Conservation (phyloP, 2,329 filamentous ascomycete genomes). For the Cercospora zeina region DNA sequence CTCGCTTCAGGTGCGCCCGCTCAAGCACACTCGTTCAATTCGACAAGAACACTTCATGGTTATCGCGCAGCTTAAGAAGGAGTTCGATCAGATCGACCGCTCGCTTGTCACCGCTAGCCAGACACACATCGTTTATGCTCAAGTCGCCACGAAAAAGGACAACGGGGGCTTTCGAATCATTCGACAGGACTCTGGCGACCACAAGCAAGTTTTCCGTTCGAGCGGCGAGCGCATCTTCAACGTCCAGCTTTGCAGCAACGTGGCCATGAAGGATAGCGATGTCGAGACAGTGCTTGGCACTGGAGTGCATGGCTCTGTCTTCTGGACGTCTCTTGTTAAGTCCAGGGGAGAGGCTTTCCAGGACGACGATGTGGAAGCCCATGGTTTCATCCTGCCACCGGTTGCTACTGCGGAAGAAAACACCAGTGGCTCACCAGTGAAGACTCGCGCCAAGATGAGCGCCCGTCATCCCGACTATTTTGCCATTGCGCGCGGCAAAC, state of each 20-base stretch:
- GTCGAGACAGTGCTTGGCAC: conserved; percentile 87
- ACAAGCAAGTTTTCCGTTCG: conserved; percentile 87
- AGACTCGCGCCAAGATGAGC: conserved; percentile 90
- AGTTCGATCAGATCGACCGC: conserved; percentile 95
- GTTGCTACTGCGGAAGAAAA: conserved; percentile 85
- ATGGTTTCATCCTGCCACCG: conserved; percentile 86
- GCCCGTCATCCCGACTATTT: conserved; percentile 90
- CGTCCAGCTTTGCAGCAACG: conserved; percentile 73
- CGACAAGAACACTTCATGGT: conserved; percentile 82
- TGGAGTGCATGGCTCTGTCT: conserved; percentile 92
- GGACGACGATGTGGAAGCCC: conserved; percentile 74
- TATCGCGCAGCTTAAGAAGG: conserved; percentile 92
- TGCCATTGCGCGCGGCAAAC: conserved; percentile 91
- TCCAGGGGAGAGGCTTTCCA: conserved; percentile 77
- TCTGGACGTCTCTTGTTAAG: conserved; percentile 83
- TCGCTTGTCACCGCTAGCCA: conserved; percentile 87
- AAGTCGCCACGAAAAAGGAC: conserved; percentile 64
- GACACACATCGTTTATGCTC: conserved; percentile 89
- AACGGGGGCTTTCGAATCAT: conserved; percentile 91
- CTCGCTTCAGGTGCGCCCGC: conserved; percentile 69
- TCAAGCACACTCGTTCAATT: conserved; percentile 63
- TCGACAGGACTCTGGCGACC: conserved; percentile 86
- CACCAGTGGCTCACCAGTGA: conserved; percentile 85
- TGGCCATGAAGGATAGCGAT: conserved; percentile 54
- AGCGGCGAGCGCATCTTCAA: conserved; percentile 95